These are phyloP conservation scores for Coemansia sp. DNA, from an alignment of 192 early-diverging fungal species.

Conservation along the genomic window DNA sequence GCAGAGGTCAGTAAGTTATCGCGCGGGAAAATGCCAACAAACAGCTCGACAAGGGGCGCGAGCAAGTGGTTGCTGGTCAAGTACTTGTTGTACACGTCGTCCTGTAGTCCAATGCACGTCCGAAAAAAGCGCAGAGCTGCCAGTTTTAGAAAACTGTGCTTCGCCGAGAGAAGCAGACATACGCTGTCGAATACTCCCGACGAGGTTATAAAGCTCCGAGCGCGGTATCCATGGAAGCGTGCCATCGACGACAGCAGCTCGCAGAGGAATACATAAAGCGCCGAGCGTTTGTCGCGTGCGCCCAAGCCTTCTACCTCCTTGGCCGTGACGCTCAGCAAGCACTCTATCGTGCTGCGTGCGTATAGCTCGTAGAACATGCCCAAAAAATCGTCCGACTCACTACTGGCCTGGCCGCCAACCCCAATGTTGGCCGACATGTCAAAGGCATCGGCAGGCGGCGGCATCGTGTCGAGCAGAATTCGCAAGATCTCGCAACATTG, in stretches of 20 bases:
- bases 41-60: slow-evolving; percentile 65
- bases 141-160: slow-evolving; percentile 69
- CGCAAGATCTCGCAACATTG: slow-evolving; percentile 79
- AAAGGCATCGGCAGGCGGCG: slow-evolving; percentile 10
- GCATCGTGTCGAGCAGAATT: slow-evolving; percentile 69
- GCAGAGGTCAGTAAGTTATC: slow-evolving; percentile 91
- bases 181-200: slow-evolving; percentile 65
- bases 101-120: slow-evolving; percentile 73
- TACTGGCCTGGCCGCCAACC: slow-evolving; percentile 30
- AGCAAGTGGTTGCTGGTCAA: slow-evolving; percentile 76
- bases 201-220: slow-evolving; percentile 77
- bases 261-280: slow-evolving; percentile 54
- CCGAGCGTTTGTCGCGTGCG: neutral
- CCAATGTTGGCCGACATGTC: slow-evolving; percentile 28
- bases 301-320: slow-evolving; percentile 30
- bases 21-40: slow-evolving; percentile 64
- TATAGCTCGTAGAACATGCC: slow-evolving; percentile 77
- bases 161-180: slow-evolving; percentile 66
- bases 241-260: slow-evolving; percentile 80
- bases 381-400: slow-evolving; percentile 77
- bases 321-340: slow-evolving; percentile 59
- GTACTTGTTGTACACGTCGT: slow-evolving; percentile 84
- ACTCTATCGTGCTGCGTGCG: slow-evolving; percentile 63
- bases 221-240: slow-evolving; percentile 71
- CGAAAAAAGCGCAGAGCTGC: slow-evolving; percentile 83